phyloP scores from a whole-genome alignment of 139 green algal genomes.

The Eudorina sp. region DNA sequence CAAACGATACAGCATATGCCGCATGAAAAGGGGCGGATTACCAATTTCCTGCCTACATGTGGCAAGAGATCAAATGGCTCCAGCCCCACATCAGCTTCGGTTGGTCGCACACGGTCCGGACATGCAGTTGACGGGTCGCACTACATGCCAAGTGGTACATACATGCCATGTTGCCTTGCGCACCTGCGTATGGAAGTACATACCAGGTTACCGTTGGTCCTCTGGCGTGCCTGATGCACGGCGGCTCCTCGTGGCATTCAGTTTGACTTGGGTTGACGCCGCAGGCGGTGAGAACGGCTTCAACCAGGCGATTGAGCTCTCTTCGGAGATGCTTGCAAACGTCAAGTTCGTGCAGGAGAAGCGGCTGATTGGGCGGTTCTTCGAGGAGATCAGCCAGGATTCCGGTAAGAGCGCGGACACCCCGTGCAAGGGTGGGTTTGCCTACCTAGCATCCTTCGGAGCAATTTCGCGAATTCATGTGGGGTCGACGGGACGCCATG shows the following conservation, averaged over 20 bases:
- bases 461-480: too few relatives aligned
- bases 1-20: not conserved
- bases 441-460: too few relatives aligned
- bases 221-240: too few relatives aligned
- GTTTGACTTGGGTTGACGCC: too few relatives aligned
- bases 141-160: not conserved
- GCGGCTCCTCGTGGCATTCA: too few relatives aligned
- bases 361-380: slow-evolving; percentile 92
- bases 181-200: too few relatives aligned
- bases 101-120: not conserved
- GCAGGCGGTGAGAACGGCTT: slow-evolving; percentile 98
- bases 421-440: too few relatives aligned
- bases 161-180: not conserved
- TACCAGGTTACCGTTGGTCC: too few relatives aligned
- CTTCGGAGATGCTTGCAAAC: slow-evolving; percentile 94
- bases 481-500: too few relatives aligned
- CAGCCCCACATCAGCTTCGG: slow-evolving; percentile 28
- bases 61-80: slow-evolving; percentile 83
- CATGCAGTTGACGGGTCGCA: not conserved
- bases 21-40: slow-evolving; percentile 60
- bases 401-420: slow-evolving; percentile 30
- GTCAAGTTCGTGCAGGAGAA: slow-evolving; percentile 99
- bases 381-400: slow-evolving; percentile 90
- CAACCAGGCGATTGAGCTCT: slow-evolving; percentile 98
- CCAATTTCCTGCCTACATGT: slow-evolving; percentile 79